phyloP scores from a whole-genome alignment of 2,329 filamentous ascomycete species.

The Claviceps spartinae region DNA sequence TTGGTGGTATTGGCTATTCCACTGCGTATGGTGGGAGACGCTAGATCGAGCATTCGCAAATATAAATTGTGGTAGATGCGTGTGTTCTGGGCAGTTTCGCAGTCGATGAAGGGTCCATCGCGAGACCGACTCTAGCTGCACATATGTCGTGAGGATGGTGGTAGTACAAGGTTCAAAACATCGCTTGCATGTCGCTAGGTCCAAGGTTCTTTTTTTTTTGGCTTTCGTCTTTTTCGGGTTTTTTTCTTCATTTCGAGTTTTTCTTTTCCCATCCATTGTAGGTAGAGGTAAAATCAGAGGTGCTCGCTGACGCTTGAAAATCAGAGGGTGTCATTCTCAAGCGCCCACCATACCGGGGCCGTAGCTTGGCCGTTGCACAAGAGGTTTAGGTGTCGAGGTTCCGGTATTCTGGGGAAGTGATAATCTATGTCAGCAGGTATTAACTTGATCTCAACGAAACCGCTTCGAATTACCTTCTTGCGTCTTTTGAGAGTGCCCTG shows the following conservation, averaged over 20 bases:
- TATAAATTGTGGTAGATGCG: neutral
- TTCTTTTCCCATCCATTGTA: neutral
- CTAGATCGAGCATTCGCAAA: neutral
- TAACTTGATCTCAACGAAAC: no score
- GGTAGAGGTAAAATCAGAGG: neutral
- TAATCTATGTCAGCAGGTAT: slow-evolving; percentile 2
- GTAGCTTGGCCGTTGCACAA: slow-evolving; percentile 38
- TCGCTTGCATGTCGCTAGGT: neutral
- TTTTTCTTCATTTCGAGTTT: neutral
- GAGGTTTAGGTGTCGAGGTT: slow-evolving; percentile 28
- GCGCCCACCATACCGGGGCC: slow-evolving; percentile 45
- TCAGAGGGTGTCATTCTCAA: slow-evolving; percentile 18
- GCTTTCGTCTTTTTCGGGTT: neutral
- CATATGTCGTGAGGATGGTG: neutral
- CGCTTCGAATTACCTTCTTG: slow-evolving; percentile 40
- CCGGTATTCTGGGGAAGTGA: slow-evolving; percentile 29
- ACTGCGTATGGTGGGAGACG: neutral
- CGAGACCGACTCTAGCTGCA: neutral
- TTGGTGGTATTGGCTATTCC: neutral
- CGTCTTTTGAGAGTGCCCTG: slow-evolving; percentile 52
- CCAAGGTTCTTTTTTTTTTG: neutral
- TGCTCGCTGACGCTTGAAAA: neutral
- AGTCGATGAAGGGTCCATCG: neutral
- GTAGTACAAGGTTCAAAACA: neutral
- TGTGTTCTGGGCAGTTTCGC: neutral